These are phyloP conservation scores for Talaromyces sp. DNA, from an alignment of 2,329 filamentous ascomycete species.

Conservation along the genomic window DNA sequence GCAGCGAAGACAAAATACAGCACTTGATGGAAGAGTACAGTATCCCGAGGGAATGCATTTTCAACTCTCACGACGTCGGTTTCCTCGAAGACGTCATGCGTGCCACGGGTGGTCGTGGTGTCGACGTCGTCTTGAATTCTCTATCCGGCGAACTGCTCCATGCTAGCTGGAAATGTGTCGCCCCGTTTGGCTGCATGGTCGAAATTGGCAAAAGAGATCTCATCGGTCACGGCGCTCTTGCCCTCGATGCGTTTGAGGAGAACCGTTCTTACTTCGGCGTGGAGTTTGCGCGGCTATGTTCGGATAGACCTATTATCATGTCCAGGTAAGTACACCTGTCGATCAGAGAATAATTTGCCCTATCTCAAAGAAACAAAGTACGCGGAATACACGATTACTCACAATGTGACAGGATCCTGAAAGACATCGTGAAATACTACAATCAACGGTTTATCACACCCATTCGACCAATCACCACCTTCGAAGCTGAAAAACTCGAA, in stretches of 20 bases:
- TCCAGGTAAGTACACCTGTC: too few species aligned
- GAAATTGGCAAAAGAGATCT: constrained; percentile 28
- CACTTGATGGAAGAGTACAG: constrained; percentile 1
- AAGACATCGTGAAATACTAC: too few species aligned
- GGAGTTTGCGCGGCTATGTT: constrained; percentile 18
- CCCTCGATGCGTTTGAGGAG: constrained; percentile 24
- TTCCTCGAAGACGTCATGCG: constrained; percentile 23
- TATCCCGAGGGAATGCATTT: constrained; percentile 27
- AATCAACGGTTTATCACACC: too few species aligned
- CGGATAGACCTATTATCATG: too few species aligned
- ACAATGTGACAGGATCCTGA: too few species aligned
- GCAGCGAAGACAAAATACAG: background rate
- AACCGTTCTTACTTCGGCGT: constrained; percentile 20
- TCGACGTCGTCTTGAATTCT: constrained; percentile 30
- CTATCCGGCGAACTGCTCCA: constrained; percentile 19
- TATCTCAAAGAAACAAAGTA: too few species aligned
- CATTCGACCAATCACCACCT: too few species aligned
- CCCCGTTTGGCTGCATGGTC: constrained; percentile 24
- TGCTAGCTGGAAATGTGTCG: constrained; percentile 24
- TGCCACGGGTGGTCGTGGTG: constrained; percentile 26
- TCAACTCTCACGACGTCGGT: constrained; percentile 21
- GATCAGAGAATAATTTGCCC: too few species aligned
- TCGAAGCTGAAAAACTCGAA: constrained; percentile 17
- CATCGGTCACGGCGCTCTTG: constrained; percentile 14
- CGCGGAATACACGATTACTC: too few species aligned